A percentile compares a stretch with the other conserved stretches of the same genome.
Evolutionary conservation across 305 asterid species (phyloP).

Genomic region (Fraxinus paxiana): DNA sequence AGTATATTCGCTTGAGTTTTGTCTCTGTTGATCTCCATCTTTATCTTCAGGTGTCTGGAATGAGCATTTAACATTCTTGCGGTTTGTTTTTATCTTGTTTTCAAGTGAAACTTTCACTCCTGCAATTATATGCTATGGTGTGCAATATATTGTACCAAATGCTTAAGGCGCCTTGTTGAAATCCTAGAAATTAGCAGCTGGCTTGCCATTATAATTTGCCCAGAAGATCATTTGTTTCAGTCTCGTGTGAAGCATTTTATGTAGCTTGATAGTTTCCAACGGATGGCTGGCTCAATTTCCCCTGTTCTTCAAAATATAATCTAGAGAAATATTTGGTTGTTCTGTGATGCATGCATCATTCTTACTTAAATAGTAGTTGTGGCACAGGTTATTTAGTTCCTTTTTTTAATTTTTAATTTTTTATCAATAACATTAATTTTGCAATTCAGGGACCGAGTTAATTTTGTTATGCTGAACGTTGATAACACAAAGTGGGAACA

Average conservation of each 20-base stretch:
- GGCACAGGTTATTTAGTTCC: neutral
- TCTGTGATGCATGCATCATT: neutral
- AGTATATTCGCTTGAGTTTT: neutral
- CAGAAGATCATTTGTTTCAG: neutral
- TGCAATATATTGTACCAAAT: neutral
- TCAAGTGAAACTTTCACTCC: neutral
- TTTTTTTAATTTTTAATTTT: neutral
- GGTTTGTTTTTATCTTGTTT: neutral
- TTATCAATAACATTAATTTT: neutral
- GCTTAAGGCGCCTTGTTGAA: neutral
- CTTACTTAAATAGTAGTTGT: neutral
- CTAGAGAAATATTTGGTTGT: neutral
- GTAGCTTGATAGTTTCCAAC: neutral
- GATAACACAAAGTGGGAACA: constrained; percentile 99
- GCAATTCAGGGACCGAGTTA: constrained; percentile 62
- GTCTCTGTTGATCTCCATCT: neutral
- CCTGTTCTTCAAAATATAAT: neutral
- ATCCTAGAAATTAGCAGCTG: neutral
- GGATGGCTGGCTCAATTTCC: neutral
- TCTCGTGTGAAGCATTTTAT: neutral
- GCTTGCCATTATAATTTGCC: neutral
- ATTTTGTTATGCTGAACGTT: constrained; percentile 93
- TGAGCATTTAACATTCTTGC: neutral
- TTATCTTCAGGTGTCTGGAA: neutral
- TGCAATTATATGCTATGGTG: neutral